Evolutionary conservation across 1,284 basidiomycete species (phyloP), one percentile per base, ranked within the genome.

Genomic region (Rugiboletus extremiorientalis): DNA sequence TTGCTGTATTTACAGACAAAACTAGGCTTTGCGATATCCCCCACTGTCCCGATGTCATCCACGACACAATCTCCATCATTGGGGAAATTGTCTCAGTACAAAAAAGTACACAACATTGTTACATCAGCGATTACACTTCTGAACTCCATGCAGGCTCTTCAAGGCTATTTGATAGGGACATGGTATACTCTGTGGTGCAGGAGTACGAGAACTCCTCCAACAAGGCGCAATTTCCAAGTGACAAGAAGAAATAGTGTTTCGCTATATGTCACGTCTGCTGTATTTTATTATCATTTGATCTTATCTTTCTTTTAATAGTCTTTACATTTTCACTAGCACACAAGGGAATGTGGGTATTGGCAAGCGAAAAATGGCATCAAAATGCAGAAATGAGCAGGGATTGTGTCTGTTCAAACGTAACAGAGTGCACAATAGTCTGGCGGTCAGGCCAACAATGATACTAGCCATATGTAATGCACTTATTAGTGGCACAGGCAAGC

Each of bases 161-260:
- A 7, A 15, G 2, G 27, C 18, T 23, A 34, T 23, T 31, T 11
- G 55, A 58, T 14, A 37, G 5, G 27, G 45, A 57, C 2, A 40
- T 44, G n/a, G 5, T 52, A 23, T 9, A 38, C 9, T 33, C n/a
- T n/a, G 20, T 51, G 20, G 3, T 59, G 46, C n/a, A 38, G 4
- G 56, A 52, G 30, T 52, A 59, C 18, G 12, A 22, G 16, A 10
- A 7, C 16, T 52, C 56, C 5, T 52, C 46, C 20, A 18, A 57
- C n/a, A 52, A 52, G n/a, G 28, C 38, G 11, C 38, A 38, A 18
- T 52, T 52, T 33, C n/a, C 52, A 16, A 23, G 1, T 5, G 30
- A 43, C 15, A 58, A 28, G 14, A 5, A 2, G 20, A 4, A 28
- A 5, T 15, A 42, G 22, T 15, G 10, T 23, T 0, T 4, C 7